phyloP scores from a whole-genome alignment of 108 stramenopile species.

The Pseudonitzschia pungens region DNA sequence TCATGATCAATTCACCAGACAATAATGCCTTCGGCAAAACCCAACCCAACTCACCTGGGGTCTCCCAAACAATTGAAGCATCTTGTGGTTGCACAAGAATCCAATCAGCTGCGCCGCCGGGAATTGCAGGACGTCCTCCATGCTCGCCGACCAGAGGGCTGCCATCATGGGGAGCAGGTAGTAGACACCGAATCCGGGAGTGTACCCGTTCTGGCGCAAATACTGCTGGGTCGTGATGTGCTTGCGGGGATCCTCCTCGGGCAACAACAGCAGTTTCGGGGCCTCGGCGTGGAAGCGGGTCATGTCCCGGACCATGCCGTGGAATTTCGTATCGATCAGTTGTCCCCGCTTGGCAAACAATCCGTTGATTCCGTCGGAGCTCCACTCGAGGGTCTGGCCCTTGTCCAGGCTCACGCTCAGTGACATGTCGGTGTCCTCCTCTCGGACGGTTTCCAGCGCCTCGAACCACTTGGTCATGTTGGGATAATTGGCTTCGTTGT shows the following conservation, averaged over 20 bases:
- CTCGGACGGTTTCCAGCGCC: conserved; percentile 28
- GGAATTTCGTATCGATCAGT: conserved; percentile 62
- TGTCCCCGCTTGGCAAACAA: conserved; percentile 73
- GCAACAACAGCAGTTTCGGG: conserved; percentile 56
- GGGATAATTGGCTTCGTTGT: conserved; percentile 93
- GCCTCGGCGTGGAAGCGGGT: conserved; percentile 85
- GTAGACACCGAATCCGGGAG: conserved; percentile 68
- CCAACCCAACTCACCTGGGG: conserved; percentile 42
- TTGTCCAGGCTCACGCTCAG: conserved; percentile 86
- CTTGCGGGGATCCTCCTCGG: conserved; percentile 65
- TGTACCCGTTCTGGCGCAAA: conserved; percentile 73
- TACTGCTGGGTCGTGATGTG: conserved; percentile 85
- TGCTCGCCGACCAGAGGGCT: conserved; percentile 86
- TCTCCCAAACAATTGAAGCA: conserved; percentile 85
- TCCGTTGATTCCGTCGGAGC: conserved; percentile 67
- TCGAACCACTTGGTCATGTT: conserved; percentile 90
- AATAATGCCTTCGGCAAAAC: not conserved
- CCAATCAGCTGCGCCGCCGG: conserved; percentile 82
- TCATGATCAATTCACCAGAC: no score
- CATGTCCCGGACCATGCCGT: conserved; percentile 82
- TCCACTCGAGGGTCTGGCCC: conserved; percentile 88
- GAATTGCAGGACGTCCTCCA: conserved; percentile 82
- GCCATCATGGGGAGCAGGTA: conserved; percentile 97
- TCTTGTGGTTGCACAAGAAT: conserved; percentile 94
- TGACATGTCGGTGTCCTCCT: conserved; percentile 83